These are phyloP conservation scores for Candida easanensis DNA, from an alignment of 805 yeast species.

Conservation along the genomic window DNA sequence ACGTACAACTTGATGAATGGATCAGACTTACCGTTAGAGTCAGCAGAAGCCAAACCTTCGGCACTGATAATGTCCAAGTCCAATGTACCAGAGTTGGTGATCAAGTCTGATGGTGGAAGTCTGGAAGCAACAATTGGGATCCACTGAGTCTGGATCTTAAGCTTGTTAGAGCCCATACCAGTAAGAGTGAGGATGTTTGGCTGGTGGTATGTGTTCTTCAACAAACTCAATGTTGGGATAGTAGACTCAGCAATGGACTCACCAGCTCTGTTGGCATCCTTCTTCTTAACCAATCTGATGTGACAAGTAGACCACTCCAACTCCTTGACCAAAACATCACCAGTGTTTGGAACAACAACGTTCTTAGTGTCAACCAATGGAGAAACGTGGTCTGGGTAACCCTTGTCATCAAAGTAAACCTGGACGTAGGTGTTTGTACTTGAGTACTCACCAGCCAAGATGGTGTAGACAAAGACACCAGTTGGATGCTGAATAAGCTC, in stretches of 20 bases:
- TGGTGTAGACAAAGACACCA: conserved; percentile 73
- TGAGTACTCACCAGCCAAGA: conserved; percentile 56
- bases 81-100: conserved; percentile 71
- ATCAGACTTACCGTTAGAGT: conserved; percentile 88
- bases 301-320: conserved; percentile 67
- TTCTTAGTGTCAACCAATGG: conserved; percentile 41
- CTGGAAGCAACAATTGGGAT: conserved; percentile 63
- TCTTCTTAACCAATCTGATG: conserved; percentile 59
- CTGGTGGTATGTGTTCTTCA: conserved; percentile 60
- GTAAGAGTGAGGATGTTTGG: conserved; percentile 56
- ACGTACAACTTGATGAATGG: conserved; percentile 75
- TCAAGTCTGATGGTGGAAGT: conserved; percentile 72
- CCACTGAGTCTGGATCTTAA: conserved; percentile 68
- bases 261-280: conserved; percentile 50
- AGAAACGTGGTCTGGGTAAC: conserved; percentile 60
- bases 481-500: conserved; percentile 57
- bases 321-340: conserved; percentile 76
- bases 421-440: conserved; percentile 66
- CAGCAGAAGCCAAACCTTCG: conserved; percentile 75
- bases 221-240: conserved; percentile 62
- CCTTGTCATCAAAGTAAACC: conserved; percentile 71
- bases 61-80: conserved; percentile 63
- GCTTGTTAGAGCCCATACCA: conserved; percentile 49
- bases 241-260: conserved; percentile 59
- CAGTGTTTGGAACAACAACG: conserved; percentile 46